Conservation (phyloP, 1,139 yeast species). For the Magnusiomyces sp. region DNA sequence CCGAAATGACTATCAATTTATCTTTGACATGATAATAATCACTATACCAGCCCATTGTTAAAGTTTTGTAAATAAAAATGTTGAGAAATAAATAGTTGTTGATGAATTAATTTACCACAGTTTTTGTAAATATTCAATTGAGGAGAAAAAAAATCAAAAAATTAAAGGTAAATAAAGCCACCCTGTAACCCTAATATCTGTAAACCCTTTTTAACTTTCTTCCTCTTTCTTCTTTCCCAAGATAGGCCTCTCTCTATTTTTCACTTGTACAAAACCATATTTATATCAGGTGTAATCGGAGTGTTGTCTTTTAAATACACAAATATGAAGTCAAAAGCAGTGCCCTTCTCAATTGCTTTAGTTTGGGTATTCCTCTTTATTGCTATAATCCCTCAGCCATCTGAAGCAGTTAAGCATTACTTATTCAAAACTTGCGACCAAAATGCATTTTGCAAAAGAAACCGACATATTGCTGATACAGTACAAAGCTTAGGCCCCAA, state of each 20-base stretch:
- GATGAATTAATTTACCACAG: too few relatives aligned
- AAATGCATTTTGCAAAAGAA: slow-evolving; percentile 80
- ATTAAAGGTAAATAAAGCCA: neutral
- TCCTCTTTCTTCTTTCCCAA: neutral
- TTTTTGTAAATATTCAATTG: neutral
- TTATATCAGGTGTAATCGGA: too few relatives aligned
- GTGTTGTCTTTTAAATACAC: neutral
- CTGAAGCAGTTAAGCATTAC: slow-evolving; percentile 52
- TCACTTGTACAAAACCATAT: neutral
- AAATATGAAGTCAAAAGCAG: neutral
- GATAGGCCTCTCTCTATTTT: neutral
- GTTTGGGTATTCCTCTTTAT: neutral
- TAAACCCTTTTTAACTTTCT: neutral
- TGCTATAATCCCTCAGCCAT: slow-evolving; percentile 9
- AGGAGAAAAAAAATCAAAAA: neutral
- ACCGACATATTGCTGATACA: slow-evolving; percentile 54
- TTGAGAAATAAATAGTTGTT: too few relatives aligned
- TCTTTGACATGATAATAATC: slow-evolving; percentile 16
- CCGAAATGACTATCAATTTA: slow-evolving; percentile 67
- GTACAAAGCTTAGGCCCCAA: slow-evolving; percentile 13
- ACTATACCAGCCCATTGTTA: slow-evolving; percentile 15
- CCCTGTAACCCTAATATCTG: neutral
- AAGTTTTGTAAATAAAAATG: neutral
- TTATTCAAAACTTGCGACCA: slow-evolving; percentile 74
- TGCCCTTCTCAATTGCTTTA: neutral